Base-by-base conservation (phyloP, 2,329 filamentous ascomycete genomes). In the Ambrosiella beaveri region DNA sequence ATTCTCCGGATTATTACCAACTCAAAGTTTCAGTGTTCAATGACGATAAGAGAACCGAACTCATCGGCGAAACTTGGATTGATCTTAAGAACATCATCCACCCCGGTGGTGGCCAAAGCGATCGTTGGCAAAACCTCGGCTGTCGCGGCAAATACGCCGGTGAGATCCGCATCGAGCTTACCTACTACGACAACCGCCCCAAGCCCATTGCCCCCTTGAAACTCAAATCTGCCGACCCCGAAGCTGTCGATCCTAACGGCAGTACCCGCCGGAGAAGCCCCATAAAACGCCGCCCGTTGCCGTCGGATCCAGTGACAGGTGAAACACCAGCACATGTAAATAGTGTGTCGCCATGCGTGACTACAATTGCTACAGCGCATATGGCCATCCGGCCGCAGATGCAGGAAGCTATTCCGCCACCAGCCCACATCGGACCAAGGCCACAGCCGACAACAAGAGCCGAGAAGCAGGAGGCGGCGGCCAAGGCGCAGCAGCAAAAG, bases 1-100 rank as follows among this genome's bases (percentile, higher is more conserved):
- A 97, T 66, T 96, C 89, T 13, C 84, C 89, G 15, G 93, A 98
- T 71, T 98, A 98, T 74, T 89, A 88, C 71, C 88, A 90, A 68
- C 78, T 98, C 59, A 98, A 98, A 69, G 78, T 97, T 13, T 96
- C 91, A 2, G 81, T 97, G 5, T 98, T 98, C 73, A 96, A 95
- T 68, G 93, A 98, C 66, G 93, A 98, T 71, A 97, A 96, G 74
- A 94, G 86, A 73, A 97, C 91, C 0, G 93, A 98, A 64, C 71
- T 98, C 63, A 96, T 98, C 65, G 93, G 93, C 63, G 93, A 98
- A 71, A 83, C 87, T 6, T 96, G 88, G 84, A 80, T 97, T 60
- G 85, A 87, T 66, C 75, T 98, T 61, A 82, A 83, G 64, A 78
- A 81, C 64, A 86, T 98, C 64, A 79, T 98, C 62, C 77, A 90